Evolutionary conservation across 2,329 filamentous ascomycete species (phyloP).

Genomic region (Teratosphaeriaceae sp.): DNA sequence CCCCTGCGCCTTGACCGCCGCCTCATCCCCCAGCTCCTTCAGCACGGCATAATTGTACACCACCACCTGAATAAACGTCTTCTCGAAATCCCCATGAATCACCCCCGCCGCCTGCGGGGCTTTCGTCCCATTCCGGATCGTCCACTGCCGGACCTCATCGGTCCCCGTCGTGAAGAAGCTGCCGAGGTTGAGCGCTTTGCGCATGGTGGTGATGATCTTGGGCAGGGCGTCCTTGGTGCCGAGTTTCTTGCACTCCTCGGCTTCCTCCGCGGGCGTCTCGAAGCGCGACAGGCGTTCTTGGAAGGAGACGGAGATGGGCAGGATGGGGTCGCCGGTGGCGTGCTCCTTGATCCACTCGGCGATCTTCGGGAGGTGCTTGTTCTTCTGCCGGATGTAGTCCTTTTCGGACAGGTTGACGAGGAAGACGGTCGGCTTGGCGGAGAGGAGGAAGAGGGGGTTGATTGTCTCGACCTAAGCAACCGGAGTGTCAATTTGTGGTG

Average conservation of each 20-base stretch:
- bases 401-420: slow-evolving; percentile 95
- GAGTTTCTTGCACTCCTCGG: slow-evolving; percentile 82
- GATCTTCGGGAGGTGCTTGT: slow-evolving; percentile 94
- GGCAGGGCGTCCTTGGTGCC: slow-evolving; percentile 83
- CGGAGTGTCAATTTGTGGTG: neutral
- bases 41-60: slow-evolving; percentile 83
- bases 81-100: slow-evolving; percentile 97
- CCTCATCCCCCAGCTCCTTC: slow-evolving; percentile 83
- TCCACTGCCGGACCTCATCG: slow-evolving; percentile 98
- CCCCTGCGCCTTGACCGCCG: slow-evolving; percentile 82
- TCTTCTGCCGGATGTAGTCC: slow-evolving; percentile 98
- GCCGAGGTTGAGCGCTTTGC: slow-evolving; percentile 79
- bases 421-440: slow-evolving; percentile 95
- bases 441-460: slow-evolving; percentile 91
- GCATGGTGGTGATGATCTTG: slow-evolving; percentile 90
- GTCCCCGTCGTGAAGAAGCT: slow-evolving; percentile 96
- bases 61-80: slow-evolving; percentile 96
- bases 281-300: slow-evolving; percentile 86
- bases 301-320: slow-evolving; percentile 86
- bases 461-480: slow-evolving; percentile 78
- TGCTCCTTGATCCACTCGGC: slow-evolving; percentile 94
- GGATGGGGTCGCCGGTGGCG: slow-evolving; percentile 78
- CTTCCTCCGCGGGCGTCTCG: slow-evolving; percentile 66
- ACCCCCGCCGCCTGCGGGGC: slow-evolving; percentile 97
- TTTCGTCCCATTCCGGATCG: slow-evolving; percentile 90